Conservation (phyloP, 106 monocot genomes). For the Dendrobium catenatum region DNA sequence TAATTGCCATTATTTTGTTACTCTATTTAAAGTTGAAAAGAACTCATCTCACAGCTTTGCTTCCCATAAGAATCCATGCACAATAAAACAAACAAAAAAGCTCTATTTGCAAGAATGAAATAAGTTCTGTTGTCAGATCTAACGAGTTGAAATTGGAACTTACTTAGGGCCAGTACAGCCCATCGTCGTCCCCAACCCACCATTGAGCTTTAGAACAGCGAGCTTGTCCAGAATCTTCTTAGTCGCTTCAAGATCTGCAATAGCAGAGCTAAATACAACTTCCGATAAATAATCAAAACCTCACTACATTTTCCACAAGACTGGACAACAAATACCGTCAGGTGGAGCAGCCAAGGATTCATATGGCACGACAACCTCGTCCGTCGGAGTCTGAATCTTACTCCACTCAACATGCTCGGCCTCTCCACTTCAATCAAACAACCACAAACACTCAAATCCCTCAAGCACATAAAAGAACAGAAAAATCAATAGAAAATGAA, state of each 20-base stretch:
- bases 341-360: slow-evolving; percentile 31
- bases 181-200: slow-evolving; percentile 94
- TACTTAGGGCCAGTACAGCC: slow-evolving; percentile 98
- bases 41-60: neutral
- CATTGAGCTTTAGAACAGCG: slow-evolving; percentile 89
- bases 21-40: neutral
- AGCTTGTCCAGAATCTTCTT: slow-evolving; percentile 92
- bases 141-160: slow-evolving; percentile 5
- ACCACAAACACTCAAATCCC: neutral
- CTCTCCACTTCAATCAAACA: slow-evolving; percentile 38
- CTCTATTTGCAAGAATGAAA: neutral
- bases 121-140: neutral
- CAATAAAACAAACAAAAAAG: neutral
- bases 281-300: neutral
- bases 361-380: slow-evolving; percentile 60
- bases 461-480: no score
- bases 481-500: neutral
- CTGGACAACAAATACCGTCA: slow-evolving; percentile 21
- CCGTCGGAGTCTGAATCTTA: slow-evolving; percentile 63
- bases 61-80: neutral
- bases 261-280: neutral
- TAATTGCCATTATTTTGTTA: neutral
- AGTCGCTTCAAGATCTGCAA: slow-evolving; percentile 52
- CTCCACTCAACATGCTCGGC: slow-evolving; percentile 63
- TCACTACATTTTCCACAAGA: neutral